Evolutionary conservation across 257 asterid species (phyloP).

Genomic region (Nicotiana knightiana): DNA sequence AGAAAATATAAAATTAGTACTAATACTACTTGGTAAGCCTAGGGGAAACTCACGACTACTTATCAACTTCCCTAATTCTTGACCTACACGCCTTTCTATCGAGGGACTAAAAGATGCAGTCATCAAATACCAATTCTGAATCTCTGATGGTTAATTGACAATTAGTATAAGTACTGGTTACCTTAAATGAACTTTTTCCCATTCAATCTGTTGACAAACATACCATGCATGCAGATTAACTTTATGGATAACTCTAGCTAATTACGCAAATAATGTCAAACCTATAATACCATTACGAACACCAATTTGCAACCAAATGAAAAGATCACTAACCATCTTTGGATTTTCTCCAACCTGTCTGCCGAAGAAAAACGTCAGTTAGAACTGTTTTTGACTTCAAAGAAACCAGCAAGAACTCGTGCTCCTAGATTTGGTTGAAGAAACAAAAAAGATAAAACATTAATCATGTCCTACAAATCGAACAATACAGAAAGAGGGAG

Average conservation of each 20-base stretch:
- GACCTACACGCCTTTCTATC: no score
- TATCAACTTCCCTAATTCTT: no score
- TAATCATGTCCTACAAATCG: background rate
- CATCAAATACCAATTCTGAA: background rate
- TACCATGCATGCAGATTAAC: background rate
- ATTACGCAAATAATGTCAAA: background rate
- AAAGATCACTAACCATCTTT: background rate
- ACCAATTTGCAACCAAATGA: background rate
- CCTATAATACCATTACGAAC: background rate
- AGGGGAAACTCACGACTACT: no score
- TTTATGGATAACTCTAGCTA: background rate
- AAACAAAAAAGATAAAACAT: background rate
- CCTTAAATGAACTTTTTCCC: background rate
- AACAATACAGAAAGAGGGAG: no score
- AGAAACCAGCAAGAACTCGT: background rate
- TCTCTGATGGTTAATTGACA: background rate
- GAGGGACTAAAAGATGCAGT: background rate
- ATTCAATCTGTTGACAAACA: background rate
- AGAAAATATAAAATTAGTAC: no score
- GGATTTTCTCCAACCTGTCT: background rate
- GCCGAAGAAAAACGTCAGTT: background rate
- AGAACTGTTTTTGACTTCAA: background rate
- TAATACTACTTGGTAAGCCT: no score
- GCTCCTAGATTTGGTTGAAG: background rate
- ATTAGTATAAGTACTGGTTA: background rate